Evolutionary conservation across 169 alveolate genomes (phyloP), one percentile per base, ranked within the genome.

Genomic region (Cryptosporidium sp.): DNA sequence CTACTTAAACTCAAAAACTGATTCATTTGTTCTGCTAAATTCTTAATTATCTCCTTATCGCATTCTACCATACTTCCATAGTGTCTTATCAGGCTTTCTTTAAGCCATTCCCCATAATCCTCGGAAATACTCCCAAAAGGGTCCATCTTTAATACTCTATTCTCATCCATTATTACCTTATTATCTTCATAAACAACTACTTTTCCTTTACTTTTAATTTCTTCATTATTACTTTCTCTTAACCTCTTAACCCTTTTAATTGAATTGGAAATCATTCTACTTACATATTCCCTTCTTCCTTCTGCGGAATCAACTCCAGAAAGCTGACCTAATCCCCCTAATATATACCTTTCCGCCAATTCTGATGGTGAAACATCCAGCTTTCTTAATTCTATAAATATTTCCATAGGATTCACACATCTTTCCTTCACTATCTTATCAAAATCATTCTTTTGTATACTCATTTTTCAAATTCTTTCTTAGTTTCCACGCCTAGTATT

Each of bases 331-430:
- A 73, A 3, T 3, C 86, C 70, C 18, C 29, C 21, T 26, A 73
- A 23, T 31, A 73, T 60, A 39, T 73, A 73, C 35, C 45, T 56
- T 39, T 73, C 86, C 35, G 86, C 62, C 58, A 37, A 9, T 33
- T 60, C 68, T 33, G 70, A 60, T 21, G 86, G 86, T 9, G 86
- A 73, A 23, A 73, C 70, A 8, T 60, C 86, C 60, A 73, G n/a
- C 23, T 33, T 37, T 26, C 72, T 52, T 21, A 73, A 23, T 37
- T 73, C 86, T 4, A 69, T 37, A 6, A 73, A 39, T 73, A 73
- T 53, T 6, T 73, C 68, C 68, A 73, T 33, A 3, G 86, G 86
- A 33, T 31, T 16, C 42, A 33, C 52, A 21, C 52, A 73, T 44
- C 86, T 73, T 53, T 73, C 68, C 26, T 39, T 1, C 6, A 73